Conservation (phyloP, 2,329 filamentous ascomycete genomes). For the Sclerotinia spermophila region DNA sequence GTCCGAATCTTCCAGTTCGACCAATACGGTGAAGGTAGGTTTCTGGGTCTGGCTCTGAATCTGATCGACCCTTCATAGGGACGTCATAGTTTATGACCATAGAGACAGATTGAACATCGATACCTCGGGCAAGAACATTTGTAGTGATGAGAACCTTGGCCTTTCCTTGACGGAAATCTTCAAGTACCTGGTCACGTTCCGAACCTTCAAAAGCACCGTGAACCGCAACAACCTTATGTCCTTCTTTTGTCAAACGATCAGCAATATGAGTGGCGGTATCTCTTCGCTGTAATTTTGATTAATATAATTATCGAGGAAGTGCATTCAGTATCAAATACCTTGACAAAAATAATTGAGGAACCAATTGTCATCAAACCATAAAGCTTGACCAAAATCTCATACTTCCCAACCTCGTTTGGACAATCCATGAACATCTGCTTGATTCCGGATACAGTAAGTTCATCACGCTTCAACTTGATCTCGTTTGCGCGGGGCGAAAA, state of each 20-base stretch:
- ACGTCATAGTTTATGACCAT: conserved; percentile 99
- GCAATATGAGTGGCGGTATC: conserved; percentile 83
- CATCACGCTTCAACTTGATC: conserved; percentile 82
- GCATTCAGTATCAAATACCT: conserved; percentile 50
- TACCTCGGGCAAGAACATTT: conserved; percentile 92
- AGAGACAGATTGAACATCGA: conserved; percentile 88
- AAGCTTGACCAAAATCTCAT: conserved; percentile 81
- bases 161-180: conserved; percentile 78
- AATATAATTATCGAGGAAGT: background rate
- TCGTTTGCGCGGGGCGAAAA: conserved; percentile 86
- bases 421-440: conserved; percentile 98
- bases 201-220: conserved; percentile 83
- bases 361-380: conserved; percentile 96
- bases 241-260: conserved; percentile 78
- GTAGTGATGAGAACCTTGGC: conserved; percentile 98
- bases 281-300: conserved; percentile 59
- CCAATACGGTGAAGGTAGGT: conserved; percentile 98
- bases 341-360: conserved; percentile 97
- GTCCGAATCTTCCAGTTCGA: conserved; percentile 92
- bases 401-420: conserved; percentile 76
- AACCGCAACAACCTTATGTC: conserved; percentile 86
- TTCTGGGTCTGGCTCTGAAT: conserved; percentile 83
- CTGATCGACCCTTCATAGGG: conserved; percentile 69
- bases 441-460: conserved; percentile 94
- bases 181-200: conserved; percentile 79